A percentile compares a stretch with the other conserved stretches of the same genome.
phyloP scores from a whole-genome alignment of 2,329 filamentous ascomycete genomes.

The Aspergillus felis region DNA sequence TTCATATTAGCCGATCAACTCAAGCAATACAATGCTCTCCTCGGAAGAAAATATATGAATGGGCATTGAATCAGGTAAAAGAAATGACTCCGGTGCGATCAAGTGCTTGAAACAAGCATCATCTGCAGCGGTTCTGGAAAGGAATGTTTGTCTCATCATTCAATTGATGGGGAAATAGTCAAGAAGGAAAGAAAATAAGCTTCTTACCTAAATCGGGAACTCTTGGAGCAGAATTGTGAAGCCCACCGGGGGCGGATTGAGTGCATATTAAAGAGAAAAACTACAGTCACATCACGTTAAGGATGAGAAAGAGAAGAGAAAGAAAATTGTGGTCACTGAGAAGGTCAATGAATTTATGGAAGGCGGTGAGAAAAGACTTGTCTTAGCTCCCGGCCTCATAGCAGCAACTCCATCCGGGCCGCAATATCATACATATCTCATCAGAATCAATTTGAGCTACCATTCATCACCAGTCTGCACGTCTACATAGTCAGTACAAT shows the following conservation, averaged over 20 bases:
- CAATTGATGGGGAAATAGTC: conserved; percentile 10
- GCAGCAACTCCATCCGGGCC: neutral
- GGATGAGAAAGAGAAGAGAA: conserved; percentile 13
- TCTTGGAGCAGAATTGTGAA: conserved; percentile 28
- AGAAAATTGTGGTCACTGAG: conserved; percentile 2
- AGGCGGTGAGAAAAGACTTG: conserved; percentile 18
- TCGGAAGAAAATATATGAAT: neutral
- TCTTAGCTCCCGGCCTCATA: conserved; percentile 25
- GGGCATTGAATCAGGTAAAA: conserved; percentile 16
- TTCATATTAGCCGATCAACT: conserved; percentile 18
- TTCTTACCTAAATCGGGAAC: conserved; percentile 34
- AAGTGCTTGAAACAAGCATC: conserved; percentile 51
- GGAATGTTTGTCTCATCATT: conserved; percentile 43
- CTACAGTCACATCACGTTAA: conserved; percentile 21
- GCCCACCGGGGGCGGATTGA: conserved; percentile 35
- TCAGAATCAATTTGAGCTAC: neutral
- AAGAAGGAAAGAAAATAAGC: conserved; percentile 3
- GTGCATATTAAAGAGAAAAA: conserved; percentile 33
- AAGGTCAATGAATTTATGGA: conserved; percentile 17
- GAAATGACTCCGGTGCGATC: conserved; percentile 27
- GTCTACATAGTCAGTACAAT: neutral
- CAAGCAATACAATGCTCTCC: neutral
- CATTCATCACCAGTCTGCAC: neutral
- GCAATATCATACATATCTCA: conserved; percentile 3
- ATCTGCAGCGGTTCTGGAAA: conserved; percentile 66